Evolutionary conservation across 371 early-diverging fungal genomes (phyloP), one percentile per base, ranked within the genome.

Genomic region (Mucor velutinosus): DNA sequence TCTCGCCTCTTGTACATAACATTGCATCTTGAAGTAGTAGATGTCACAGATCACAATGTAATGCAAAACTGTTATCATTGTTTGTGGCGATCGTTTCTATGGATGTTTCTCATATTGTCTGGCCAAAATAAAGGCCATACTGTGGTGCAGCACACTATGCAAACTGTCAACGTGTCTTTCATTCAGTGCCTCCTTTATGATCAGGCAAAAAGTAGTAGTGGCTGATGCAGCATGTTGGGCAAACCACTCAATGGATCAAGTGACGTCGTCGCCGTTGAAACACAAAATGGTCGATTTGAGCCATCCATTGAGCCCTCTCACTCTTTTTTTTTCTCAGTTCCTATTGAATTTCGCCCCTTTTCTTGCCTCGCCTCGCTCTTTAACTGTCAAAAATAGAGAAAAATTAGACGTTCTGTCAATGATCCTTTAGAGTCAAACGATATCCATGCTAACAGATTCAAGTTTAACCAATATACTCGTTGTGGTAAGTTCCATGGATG

Each of bases 391-490:
- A 53, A 53, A 53, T 14, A 23, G 8, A 25, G 25, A 25, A 21
- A 51, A 23, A 51, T 23, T 11, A 25, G 27, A 21, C 53, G 15
- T 15, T 12, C 12, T 64, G 45, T 70, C 68, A 61, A 72, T 69
- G 69, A 58, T 58, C 27, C 37, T 62, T 62, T 72, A 41, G 56
- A 41, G 10, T 43, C 51, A 56, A 64, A 57, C 14, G 57, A 62
- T 69, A 39, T 32, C 37, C 14, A 83, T 83, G 83, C 76, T 83
- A 47, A 72, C 79, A 55, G 79, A 83, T 72, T 76, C 83, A 35
- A 83, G 80, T 69, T 77, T 83, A 69, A 80, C 83, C 29, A 83
- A 83, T 64, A 80, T 83, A 70, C 73, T 78, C 65, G 74, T 75
- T 65, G 83, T 83, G 80, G 83, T 83, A 78, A 74, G 29, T 17